A percentile compares a stretch with the other conserved stretches of the same genome.
Evolutionary conservation across 345 rosid genomes (phyloP).

Genomic region (Heritiera littoralis): DNA sequence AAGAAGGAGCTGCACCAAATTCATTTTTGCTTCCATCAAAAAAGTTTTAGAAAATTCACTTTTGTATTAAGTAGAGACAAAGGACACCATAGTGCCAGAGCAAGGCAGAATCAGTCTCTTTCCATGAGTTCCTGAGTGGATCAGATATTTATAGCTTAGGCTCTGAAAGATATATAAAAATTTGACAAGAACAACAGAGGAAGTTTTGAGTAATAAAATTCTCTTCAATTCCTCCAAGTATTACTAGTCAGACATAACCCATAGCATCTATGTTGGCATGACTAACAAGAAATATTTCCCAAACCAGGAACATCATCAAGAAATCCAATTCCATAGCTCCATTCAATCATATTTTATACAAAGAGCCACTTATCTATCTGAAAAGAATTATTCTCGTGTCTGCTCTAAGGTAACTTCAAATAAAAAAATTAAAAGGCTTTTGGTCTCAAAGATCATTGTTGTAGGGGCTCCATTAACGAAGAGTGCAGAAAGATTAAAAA

Average conservation of each 20-base stretch:
- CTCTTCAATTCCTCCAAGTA: neutral
- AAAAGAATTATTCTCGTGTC: neutral
- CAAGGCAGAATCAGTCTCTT: neutral
- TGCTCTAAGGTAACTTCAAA: neutral
- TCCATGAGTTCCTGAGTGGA: neutral
- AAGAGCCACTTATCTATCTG: neutral
- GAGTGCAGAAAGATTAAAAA: neutral
- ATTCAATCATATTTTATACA: neutral
- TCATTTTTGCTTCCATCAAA: neutral
- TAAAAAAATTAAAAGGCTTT: neutral
- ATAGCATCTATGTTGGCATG: neutral
- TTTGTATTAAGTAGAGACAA: slow-evolving; percentile 7
- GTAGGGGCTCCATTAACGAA: neutral
- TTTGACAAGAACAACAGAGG: neutral
- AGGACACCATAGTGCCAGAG: neutral
- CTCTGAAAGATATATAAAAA: neutral
- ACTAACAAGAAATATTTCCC: neutral
- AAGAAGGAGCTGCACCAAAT: neutral
- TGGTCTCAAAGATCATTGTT: neutral
- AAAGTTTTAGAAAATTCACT: neutral
- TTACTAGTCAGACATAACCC: neutral
- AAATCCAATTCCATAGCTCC: neutral
- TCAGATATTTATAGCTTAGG: neutral
- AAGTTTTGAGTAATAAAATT: neutral
- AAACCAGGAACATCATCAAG: neutral